Base-by-base conservation (phyloP, 1,139 yeast genomes). In the Citeromyces hawaiiensis region DNA sequence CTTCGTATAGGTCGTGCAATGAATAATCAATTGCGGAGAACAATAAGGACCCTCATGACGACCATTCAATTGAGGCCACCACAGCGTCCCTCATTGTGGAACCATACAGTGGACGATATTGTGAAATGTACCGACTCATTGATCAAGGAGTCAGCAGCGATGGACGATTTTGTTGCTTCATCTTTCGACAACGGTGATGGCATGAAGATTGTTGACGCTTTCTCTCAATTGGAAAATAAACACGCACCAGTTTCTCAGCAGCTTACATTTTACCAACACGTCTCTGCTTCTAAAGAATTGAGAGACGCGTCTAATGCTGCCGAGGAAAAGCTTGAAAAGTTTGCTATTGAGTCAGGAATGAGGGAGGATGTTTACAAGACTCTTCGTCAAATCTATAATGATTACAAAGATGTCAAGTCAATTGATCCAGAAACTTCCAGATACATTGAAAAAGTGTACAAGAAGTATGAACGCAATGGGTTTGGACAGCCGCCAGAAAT, bases 261-360 rank as follows among this genome's bases (percentile, higher is more conserved):
- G 47, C 53, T 80, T 47, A 63, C 76, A 4, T 83, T 83, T 53
- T 76, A 73, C 51, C 83, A 76, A 55, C 75, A 78, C 48, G 88
- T 83, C 14, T 77, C 88, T 2, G 51, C 75, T 10, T 66, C 70
- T 46, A 72, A 77, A 49, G 72, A 59, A 10, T 53, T 82, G 30
- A 70, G 94, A 50, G 85, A 81, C 46, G 86, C 87, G 2, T 75
- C 88, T 2, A 68, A 69, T 36, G 64, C 71, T 45, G 80, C 83
- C 1, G 80, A 76, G 45, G 72, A 76, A 52, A 51, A 64, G 42
- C 55, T 80, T 36, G 68, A 72, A 39, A 70, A 75, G 37, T 72
- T 64, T 48, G 59, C 67, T 10, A 78, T 83, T 49, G 93, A 81
- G 47, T 68, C 81, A 25, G 68, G 71, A 18, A 60, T 74, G 45